Evolutionary conservation across 208 protist species (phyloP).

Genomic region (Leishmania tarentolae): DNA sequence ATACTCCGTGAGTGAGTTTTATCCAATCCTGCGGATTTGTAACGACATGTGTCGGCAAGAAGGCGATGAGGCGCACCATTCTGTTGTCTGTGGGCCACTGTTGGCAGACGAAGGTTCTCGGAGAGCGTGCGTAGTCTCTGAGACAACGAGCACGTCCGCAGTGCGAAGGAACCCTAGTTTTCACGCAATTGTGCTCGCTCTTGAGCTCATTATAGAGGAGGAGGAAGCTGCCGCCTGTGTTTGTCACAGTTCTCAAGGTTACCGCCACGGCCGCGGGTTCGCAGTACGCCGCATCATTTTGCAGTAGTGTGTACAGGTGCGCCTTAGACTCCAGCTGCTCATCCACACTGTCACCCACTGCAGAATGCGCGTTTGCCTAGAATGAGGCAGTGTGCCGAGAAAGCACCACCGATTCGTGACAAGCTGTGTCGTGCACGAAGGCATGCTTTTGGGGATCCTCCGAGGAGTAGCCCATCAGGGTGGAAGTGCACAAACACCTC

Average conservation of each 20-base stretch:
- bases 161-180: neutral
- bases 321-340: conserved; percentile 14
- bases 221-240: neutral
- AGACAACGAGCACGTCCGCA: neutral
- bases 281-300: neutral
- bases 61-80: neutral
- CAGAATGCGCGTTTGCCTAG: neutral
- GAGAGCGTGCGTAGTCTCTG: neutral
- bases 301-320: neutral
- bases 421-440: neutral
- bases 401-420: neutral
- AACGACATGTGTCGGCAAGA: neutral
- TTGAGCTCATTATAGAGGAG: neutral
- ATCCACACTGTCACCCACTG: neutral
- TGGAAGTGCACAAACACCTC: neutral
- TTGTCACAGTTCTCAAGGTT: neutral
- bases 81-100: neutral
- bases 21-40: neutral
- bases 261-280: neutral
- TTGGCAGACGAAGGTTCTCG: neutral
- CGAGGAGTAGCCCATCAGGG: neutral
- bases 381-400: neutral
- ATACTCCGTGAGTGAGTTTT: neutral
- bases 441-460: neutral
- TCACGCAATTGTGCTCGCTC: neutral